Conservation (phyloP, 2,329 filamentous ascomycete species). For the Aureobasidium subglaciale region DNA sequence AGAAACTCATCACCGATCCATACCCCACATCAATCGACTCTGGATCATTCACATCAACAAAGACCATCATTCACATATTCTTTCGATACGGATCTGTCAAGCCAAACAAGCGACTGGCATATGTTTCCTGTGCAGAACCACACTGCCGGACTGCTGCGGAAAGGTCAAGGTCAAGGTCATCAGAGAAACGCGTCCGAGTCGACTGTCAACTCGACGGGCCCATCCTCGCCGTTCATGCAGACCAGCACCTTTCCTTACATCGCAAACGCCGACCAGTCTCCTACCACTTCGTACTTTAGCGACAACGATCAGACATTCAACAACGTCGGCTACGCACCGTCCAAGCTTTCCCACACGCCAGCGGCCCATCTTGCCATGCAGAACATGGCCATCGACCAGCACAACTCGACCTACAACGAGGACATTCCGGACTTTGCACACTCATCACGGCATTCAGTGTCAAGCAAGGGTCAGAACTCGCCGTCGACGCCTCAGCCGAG, state of each 20-base stretch:
- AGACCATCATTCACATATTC: neutral
- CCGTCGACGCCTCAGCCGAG: slow-evolving; percentile 51
- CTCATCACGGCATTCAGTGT: slow-evolving; percentile 51
- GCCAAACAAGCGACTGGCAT: neutral
- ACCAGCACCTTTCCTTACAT: slow-evolving; percentile 34
- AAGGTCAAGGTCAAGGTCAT: slow-evolving; percentile 2
- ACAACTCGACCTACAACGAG: slow-evolving; percentile 35
- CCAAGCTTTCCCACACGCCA: slow-evolving; percentile 28
- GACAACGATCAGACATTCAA: slow-evolving; percentile 16
- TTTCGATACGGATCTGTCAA: neutral
- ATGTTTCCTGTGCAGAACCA: slow-evolving; percentile 12
- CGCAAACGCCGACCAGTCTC: slow-evolving; percentile 38
- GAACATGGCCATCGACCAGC: slow-evolving; percentile 48
- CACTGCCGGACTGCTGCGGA: neutral
- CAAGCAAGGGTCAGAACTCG: slow-evolving; percentile 54
- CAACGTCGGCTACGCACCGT: slow-evolving; percentile 24
- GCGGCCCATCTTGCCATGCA: slow-evolving; percentile 55
- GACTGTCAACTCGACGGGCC: slow-evolving; percentile 37
- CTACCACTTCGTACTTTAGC: slow-evolving; percentile 32
- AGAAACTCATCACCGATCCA: neutral
- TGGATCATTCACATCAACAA: neutral
- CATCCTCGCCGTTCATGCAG: slow-evolving; percentile 37
- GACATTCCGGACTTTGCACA: slow-evolving; percentile 47
- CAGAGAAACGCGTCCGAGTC: slow-evolving; percentile 24
- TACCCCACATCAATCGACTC: slow-evolving; percentile 2